Conservation (phyloP, 352 stramenopile species). For the Phytophthora chlamydospora region DNA sequence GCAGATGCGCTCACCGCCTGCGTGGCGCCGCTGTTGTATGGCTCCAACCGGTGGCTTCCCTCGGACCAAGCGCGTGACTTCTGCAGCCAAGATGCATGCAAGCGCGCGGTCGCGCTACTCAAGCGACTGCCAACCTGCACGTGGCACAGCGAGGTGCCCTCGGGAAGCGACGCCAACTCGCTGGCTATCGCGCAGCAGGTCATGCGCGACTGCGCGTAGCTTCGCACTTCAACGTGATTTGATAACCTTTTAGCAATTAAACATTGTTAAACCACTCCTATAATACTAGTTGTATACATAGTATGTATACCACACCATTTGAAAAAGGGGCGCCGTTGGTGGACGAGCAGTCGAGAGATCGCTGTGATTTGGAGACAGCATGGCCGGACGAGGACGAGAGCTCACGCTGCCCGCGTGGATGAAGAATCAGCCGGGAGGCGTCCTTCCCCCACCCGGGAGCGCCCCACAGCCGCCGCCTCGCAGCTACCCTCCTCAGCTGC, state of each 20-base stretch:
- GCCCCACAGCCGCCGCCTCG: constrained; percentile 17
- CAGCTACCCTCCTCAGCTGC: constrained; percentile 20
- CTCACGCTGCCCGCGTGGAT: constrained; percentile 90
- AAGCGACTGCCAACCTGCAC: constrained; percentile 42
- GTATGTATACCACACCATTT: not conserved
- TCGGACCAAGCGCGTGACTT: constrained; percentile 40
- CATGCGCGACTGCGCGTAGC: constrained; percentile 44
- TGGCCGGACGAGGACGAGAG: constrained; percentile 82
- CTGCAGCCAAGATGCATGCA: constrained; percentile 46
- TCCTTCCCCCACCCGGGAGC: constrained; percentile 2
- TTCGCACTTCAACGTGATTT: constrained; percentile 13
- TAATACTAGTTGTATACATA: too few species aligned
- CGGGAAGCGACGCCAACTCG: constrained; percentile 39
- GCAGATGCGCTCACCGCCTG: constrained; percentile 24
- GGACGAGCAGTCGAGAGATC: constrained; percentile 23
- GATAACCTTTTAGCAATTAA: constrained; percentile 14
- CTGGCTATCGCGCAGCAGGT: constrained; percentile 54
- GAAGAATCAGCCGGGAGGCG: constrained; percentile 68
- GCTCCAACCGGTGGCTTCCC: constrained; percentile 40
- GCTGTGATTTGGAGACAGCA: constrained; percentile 26
- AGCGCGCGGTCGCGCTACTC: constrained; percentile 32
- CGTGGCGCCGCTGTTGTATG: constrained; percentile 44
- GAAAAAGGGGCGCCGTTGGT: constrained; percentile 19
- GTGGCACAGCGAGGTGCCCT: constrained; percentile 41
- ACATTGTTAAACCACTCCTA: too few species aligned